Evolutionary conservation across 441 rosid species (phyloP).

Genomic region (Mallotus repandus): DNA sequence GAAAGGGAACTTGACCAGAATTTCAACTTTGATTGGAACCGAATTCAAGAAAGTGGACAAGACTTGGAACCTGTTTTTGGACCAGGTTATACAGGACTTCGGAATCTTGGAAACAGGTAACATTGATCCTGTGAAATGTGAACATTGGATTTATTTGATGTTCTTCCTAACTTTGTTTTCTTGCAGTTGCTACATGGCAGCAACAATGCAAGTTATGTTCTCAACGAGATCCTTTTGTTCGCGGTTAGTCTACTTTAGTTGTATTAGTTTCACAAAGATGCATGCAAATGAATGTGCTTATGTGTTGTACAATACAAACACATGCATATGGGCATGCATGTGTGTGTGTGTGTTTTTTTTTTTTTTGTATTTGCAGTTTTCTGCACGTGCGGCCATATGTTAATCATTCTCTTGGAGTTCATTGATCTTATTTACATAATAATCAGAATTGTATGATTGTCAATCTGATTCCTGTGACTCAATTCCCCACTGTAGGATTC

Average conservation of each 20-base stretch:
- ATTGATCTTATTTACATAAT: background rate
- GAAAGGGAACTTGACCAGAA: constrained; percentile 99
- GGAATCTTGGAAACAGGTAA: constrained; percentile 97
- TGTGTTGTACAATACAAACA: background rate
- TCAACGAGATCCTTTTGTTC: constrained; percentile 67
- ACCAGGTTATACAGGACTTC: constrained; percentile 95
- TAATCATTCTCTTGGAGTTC: background rate
- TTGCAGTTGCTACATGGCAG: constrained; percentile 97
- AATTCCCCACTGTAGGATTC: background rate
- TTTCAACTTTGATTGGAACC: constrained; percentile 94
- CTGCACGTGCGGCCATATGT: background rate
- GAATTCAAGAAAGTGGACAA: constrained; percentile 97
- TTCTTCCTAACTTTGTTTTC: constrained; percentile 23
- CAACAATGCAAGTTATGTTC: constrained; percentile 95
- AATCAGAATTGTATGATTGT: background rate
- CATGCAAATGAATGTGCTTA: background rate
- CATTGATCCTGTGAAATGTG: constrained; percentile 10
- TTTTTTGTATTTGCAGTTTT: background rate
- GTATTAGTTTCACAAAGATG: background rate
- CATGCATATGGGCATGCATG: background rate
- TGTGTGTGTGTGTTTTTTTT: background rate
- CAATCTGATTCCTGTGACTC: background rate
- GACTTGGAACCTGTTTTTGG: constrained; percentile 80
- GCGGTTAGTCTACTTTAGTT: constrained; percentile 42
- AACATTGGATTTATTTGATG: constrained; percentile 13